Base-by-base conservation (phyloP, 495 filamentous ascomycete genomes). In the Trichoderma gamsii region DNA sequence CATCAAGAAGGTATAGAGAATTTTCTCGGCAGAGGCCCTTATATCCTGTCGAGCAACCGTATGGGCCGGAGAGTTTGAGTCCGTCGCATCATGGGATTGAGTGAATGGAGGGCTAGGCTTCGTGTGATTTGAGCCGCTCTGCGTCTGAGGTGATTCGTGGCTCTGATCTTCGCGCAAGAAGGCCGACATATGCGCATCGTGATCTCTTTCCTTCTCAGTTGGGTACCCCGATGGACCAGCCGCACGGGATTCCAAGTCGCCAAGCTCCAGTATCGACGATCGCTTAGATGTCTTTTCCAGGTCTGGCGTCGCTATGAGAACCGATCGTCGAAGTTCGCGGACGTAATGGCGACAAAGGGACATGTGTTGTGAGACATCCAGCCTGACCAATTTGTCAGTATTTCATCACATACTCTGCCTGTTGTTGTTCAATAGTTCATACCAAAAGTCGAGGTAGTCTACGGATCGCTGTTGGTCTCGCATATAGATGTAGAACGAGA, bases 401-500 rank as follows among this genome's bases (percentile, higher is more conserved):
- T 35, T 52, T n/a, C n/a, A 43, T 68, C 16, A 32, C 29, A 71
- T 72, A 64, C 72, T 67, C 63, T 5, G 8, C 13, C 29, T 71
- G 38, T 35, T 63, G 63, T 7, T 38, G 23, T 23, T 29, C 52
- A 35, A 65, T 35, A 21, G 8, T 8, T 75, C 82, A 29, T 81
- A 99, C 95, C 96, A 99, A 78, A 99, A 99, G 77, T 99, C 95
- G 16, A 99, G 82, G 72, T 98, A 98, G 73, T 99, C 95, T 11
- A 99, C 93, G 4, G 94, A 97, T 75, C 94, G 87, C 75, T 98
- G 93, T 79, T 97, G 93, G 76, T 99, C 96, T 68, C 95, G 86
- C 95, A 99, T 99, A 79, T 96, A 99, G 73, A 99, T 98, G 82
- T 98, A 98, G 83, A 98, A 98, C 3, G 93, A 97, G 81, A 95